Evolutionary conservation across 2,329 filamentous ascomycete species (phyloP).

Genomic region (Plectosphaerella sp.): DNA sequence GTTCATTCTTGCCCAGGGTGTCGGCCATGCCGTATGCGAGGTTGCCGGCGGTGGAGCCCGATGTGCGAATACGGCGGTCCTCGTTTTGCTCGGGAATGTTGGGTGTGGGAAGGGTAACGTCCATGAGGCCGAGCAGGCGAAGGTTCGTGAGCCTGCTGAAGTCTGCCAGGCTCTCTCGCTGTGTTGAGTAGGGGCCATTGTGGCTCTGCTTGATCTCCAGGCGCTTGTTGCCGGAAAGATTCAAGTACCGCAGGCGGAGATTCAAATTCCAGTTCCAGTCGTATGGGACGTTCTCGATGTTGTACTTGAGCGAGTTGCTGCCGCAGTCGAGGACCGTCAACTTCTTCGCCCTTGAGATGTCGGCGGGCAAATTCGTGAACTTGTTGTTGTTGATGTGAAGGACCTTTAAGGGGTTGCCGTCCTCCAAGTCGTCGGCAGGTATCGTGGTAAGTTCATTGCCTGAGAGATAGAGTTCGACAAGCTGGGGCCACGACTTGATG

Average conservation of each 20-base stretch:
- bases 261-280: constrained; percentile 99
- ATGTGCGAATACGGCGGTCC: constrained; percentile 92
- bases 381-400: constrained; percentile 97
- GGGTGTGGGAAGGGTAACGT: constrained; percentile 90
- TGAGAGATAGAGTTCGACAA: constrained; percentile 89
- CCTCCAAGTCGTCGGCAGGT: constrained; percentile 90
- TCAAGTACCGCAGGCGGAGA: constrained; percentile 88
- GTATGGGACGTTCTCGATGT: constrained; percentile 97
- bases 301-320: constrained; percentile 95
- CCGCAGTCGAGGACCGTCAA: constrained; percentile 90
- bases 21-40: constrained; percentile 98
- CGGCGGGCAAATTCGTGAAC: constrained; percentile 92
- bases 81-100: constrained; percentile 94
- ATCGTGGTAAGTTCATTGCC: constrained; percentile 90
- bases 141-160: constrained; percentile 83
- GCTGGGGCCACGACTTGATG: constrained; percentile 82
- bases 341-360: constrained; percentile 90
- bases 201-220: constrained; percentile 78
- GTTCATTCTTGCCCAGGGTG: constrained; percentile 86
- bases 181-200: constrained; percentile 48
- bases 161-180: constrained; percentile 73
- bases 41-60: constrained; percentile 85
- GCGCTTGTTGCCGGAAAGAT: constrained; percentile 93
- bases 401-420: constrained; percentile 79
- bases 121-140: constrained; percentile 89